Evolutionary conservation across 2,329 filamentous ascomycete genomes (phyloP), one percentile per base, ranked within the genome.

Genomic region (Colletotrichum tanaceti): DNA sequence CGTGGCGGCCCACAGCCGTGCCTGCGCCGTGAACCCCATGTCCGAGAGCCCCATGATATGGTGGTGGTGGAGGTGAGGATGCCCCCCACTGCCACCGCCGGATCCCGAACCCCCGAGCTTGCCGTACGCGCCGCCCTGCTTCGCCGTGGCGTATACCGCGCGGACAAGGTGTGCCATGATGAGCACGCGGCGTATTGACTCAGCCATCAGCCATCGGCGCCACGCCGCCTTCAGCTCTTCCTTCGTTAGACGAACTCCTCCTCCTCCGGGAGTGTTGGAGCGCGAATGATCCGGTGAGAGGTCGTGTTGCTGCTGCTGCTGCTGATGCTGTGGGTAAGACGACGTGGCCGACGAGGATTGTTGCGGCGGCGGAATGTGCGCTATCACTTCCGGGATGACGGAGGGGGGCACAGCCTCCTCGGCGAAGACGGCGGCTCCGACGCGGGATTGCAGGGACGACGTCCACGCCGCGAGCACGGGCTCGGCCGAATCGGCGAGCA

Each of bases 401-500:
- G 53, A 35, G 9, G 63, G 28, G 35, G 63, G 62, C 10, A 64
- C 53, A 6, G 50, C 65, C n/a, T 63, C 69, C 9, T 71, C 61
- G 13, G 43, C 20, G 47, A 72, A 70, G 16, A 72, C 62, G 11
- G 35, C 58, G 13, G 47, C 43, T 50, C 69, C 71, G 13, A 72
- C 62, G 24, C 71, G 69, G 10, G 65, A 39, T 16, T 72, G 71
- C 11, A 72, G 47, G n/a, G 71, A 61, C 1, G 69, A 65, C 5
- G 69, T 72, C 71, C 71, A 72, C n/a, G 69, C 63, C 14, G 62
- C 65, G 18, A 72, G 62, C 4, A 71, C 43, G 24, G 71, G 69
- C 52, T 72, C 71, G 24, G 63, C 66, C 16, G 71, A 65, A 57
- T 74, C 72, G 4, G 73, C 73, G 16, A 71, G 62, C 5, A 71